Base-by-base conservation (phyloP, 2,329 filamentous ascomycete genomes). In the Knoxdaviesia capensis region DNA sequence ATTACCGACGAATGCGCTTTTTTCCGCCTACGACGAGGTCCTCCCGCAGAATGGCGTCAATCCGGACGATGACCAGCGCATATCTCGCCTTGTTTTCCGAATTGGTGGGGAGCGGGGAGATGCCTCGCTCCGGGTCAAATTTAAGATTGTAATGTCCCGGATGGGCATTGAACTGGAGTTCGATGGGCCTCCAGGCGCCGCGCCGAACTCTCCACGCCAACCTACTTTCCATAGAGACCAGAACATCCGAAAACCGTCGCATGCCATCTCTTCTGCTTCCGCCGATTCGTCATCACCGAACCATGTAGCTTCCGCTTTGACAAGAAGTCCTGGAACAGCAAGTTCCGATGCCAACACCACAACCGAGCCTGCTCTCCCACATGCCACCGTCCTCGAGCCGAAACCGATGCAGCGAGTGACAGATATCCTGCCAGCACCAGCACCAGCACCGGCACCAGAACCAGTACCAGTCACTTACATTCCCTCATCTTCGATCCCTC, bases 21-120 rank as follows among this genome's bases (percentile, higher is more conserved):
- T 92, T 59, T 68, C 70, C 42, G 83, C 84, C 31, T 92, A 92
- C 54, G 80, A 90, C 53, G 66, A 73, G 43, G 68, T 87, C 36
- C 69, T 93, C n/a, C 72, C 71, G 5, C 65, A 74, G 48, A 65
- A 81, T 61, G 79, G 75, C 43, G 63, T 84, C 48, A 69, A 83
- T 45, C 68, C 74, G n/a, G 76, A 82, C 51, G 68, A 80, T 49
- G 82, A 87, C 52, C 75, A 77, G 50, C 74, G 80, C 49, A 78
- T 86, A 52, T 76, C 85, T 48, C 74, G 79, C 47, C 77, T 92
- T 51, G 61, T 94, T 43, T 83, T 90, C 55, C 78, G 78, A 51
- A 74, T 94, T 54, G 80, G 82, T 41, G 76, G 75, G 46, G 68
- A 74, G 51, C 66, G 67, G 44, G 69, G 70, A 39, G 58, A 68